phyloP scores from a whole-genome alignment of 805 yeast genomes.

The Candida chauliodis region DNA sequence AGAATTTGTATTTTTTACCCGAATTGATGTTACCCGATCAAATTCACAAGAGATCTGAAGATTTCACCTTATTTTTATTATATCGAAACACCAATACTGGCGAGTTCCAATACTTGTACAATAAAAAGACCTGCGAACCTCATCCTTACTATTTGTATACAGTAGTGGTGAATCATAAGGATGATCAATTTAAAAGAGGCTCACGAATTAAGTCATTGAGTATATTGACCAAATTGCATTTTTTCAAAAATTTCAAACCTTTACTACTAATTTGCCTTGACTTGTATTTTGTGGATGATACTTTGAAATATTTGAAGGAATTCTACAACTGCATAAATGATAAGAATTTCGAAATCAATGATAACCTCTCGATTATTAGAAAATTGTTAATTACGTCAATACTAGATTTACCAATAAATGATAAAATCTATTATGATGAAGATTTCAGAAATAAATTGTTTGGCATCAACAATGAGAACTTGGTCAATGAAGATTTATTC shows the following conservation, averaged over 20 bases:
- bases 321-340: conserved; percentile 31
- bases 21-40: conserved; percentile 63
- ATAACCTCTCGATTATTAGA: conserved; percentile 28
- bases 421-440: conserved; percentile 38
- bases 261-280: conserved; percentile 52
- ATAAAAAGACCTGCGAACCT: conserved; percentile 28
- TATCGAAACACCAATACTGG: conserved; percentile 40
- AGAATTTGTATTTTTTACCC: conserved; percentile 39
- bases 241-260: conserved; percentile 58
- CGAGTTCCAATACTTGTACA: conserved; percentile 35
- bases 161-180: conserved; percentile 47
- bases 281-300: conserved; percentile 32
- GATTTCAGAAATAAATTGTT: conserved; percentile 33
- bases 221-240: conserved; percentile 50
- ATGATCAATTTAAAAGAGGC: conserved; percentile 50
- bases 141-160: conserved; percentile 54
- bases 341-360: conserved; percentile 23
- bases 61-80: conserved; percentile 54
- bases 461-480: conserved; percentile 20
- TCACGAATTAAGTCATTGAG: conserved; percentile 57
- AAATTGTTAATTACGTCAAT: conserved; percentile 40
- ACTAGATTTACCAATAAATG: conserved; percentile 40
- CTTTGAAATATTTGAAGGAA: conserved; percentile 19
- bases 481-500: conserved; percentile 30
- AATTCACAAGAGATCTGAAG: conserved; percentile 54